These are phyloP conservation scores for Chamaenerion angustifolium DNA, from an alignment of 345 rosid species.

Conservation along the genomic window DNA sequence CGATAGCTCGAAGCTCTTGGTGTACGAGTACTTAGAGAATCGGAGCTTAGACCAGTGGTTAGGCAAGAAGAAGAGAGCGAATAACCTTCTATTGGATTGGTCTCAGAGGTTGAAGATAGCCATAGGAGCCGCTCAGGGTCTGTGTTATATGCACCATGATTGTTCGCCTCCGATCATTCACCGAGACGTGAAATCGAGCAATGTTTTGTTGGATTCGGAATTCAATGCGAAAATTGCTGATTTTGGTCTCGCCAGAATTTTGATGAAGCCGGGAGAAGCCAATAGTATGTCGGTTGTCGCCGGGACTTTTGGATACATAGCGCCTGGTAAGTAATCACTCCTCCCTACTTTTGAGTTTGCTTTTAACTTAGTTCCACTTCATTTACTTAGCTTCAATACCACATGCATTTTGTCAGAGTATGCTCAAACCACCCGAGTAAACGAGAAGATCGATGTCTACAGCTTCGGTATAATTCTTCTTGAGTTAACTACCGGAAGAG, in stretches of 20 bases:
- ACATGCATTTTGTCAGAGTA: constrained; percentile 36
- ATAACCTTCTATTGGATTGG: constrained; percentile 29
- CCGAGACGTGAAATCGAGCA: constrained; percentile 58
- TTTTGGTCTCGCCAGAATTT: constrained; percentile 51
- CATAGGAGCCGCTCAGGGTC: constrained; percentile 46
- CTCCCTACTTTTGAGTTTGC: no score
- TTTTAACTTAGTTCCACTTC: no score
- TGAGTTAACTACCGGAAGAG: constrained; percentile 51
- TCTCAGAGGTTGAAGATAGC: constrained; percentile 46
- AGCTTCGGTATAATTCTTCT: constrained; percentile 61
- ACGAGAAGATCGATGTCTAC: constrained; percentile 48
- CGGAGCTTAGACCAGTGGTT: constrained; percentile 47
- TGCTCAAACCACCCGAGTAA: constrained; percentile 35
- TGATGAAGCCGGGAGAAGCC: constrained; percentile 26
- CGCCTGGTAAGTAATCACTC: constrained; percentile 29
- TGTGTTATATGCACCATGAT: constrained; percentile 56
- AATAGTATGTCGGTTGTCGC: constrained; percentile 38
- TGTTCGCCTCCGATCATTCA: constrained; percentile 48
- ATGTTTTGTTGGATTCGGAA: constrained; percentile 43
- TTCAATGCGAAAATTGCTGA: constrained; percentile 52
- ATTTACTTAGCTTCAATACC: not conserved
- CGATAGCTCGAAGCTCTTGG: constrained; percentile 41
- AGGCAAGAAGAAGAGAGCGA: constrained; percentile 14
- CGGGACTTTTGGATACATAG: constrained; percentile 55
- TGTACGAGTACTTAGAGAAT: constrained; percentile 55